Percentiles rank a stretch among this genome's conserved stretches.
Evolutionary conservation across 2,329 filamentous ascomycete species (phyloP).

Genomic region (Cordyceps farinosa): DNA sequence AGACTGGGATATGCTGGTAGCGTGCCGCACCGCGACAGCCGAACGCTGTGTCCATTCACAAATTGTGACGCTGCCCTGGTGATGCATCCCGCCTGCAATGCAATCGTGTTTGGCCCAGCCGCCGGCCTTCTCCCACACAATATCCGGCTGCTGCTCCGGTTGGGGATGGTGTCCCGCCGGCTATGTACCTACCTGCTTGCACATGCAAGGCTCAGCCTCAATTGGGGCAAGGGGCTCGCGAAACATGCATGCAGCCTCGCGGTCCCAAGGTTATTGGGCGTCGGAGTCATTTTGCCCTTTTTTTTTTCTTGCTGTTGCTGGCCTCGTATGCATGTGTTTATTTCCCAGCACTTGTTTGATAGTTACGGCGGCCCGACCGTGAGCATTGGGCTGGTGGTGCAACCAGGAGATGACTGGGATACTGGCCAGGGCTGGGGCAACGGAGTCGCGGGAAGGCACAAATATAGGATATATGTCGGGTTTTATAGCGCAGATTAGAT

Average conservation of each 20-base stretch:
- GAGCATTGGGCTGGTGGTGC: neutral
- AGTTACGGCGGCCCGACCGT: neutral
- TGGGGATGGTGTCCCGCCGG: neutral
- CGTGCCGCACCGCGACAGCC: neutral
- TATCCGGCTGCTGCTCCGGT: neutral
- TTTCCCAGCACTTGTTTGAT: neutral
- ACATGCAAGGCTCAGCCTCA: constrained; percentile 5
- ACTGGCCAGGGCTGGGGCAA: neutral
- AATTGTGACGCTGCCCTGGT: neutral
- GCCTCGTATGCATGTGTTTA: neutral
- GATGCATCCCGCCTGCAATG: neutral
- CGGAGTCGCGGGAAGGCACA: neutral
- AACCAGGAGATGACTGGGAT: neutral
- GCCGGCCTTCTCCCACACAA: neutral
- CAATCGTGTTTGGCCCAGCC: neutral
- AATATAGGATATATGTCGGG: neutral
- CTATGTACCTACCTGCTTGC: neutral
- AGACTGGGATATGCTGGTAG: neutral
- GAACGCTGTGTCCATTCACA: neutral
- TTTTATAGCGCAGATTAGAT: constrained; percentile 3
- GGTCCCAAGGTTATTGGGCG: neutral
- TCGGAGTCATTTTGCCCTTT: neutral
- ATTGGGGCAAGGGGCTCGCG: neutral
- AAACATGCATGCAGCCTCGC: neutral
- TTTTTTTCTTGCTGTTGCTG: neutral